Base-by-base conservation (phyloP, 768 basidiomycete genomes). In the Tylopilus sp. region DNA sequence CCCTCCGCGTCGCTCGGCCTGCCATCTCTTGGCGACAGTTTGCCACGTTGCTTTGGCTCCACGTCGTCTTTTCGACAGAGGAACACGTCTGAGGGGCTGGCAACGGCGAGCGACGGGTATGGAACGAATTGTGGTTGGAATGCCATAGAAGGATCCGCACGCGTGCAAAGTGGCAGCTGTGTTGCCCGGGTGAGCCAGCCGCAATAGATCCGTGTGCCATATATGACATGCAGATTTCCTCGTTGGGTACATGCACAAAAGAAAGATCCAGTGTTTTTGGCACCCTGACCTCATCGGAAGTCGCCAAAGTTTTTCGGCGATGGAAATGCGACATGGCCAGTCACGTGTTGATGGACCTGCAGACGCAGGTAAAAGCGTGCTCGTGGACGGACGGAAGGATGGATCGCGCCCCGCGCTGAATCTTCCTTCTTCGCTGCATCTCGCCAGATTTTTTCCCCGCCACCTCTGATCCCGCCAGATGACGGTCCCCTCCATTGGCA, bases 351-450 rank as follows among this genome's bases (percentile, higher is more conserved):
- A n/a, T 34, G 31, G 21, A 14, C 38, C 17, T 10, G n/a, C 16
- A 10, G 14, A 21, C 13, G 3, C 30, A 31, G 36, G 58, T 59
- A 59, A 59, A 59, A 59, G 44, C 48, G 40, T 34, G 53, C 13
- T 21, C 1, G 44, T 12, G 2, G 6, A 31, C 11, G 16, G 45
- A 6, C 2, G 3, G 17, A n/a, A 6, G 11, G 29, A 28, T 45
- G 45, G 30, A 31, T 31, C 44, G 44, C 29, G 17, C 21, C 30
- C 45, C 45, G n/a, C 24, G 24, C 24, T 12, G 33, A 47, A 50
- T 43, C 41, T 63, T 55, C 61, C 58, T 55, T 66, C 58, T 57
- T 66, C 48, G 60, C 37, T 45, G 38, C 63, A 47, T 60, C 58
- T 50, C 54, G 7, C 34, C 26, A 29, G 37, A 40, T 53, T 48